These are phyloP conservation scores for Saccharomycopsis guyanensis DNA, from an alignment of 805 yeast species.

Conservation along the genomic window DNA sequence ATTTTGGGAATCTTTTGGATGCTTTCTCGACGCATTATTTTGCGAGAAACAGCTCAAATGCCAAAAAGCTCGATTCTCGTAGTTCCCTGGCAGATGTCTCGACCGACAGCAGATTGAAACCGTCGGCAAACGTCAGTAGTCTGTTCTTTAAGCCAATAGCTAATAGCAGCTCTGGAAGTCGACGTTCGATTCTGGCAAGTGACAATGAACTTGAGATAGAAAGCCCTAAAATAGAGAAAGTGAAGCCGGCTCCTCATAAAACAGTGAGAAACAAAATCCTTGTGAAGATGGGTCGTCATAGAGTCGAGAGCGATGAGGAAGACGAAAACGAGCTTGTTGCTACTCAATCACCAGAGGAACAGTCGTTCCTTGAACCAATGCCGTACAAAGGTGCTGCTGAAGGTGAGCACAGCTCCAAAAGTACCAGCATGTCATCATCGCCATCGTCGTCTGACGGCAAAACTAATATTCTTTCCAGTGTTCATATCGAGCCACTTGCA, in stretches of 20 bases:
- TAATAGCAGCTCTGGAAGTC: background rate
- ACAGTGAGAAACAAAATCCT: background rate
- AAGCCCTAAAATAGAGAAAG: background rate
- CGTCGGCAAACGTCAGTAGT: background rate
- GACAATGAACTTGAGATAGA: background rate
- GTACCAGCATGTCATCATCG: background rate
- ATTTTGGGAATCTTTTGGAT: background rate
- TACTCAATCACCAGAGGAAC: too few species aligned
- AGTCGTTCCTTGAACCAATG: background rate
- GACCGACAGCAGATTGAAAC: background rate
- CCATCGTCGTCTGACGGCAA: background rate
- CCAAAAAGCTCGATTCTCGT: background rate
- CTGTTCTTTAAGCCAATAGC: background rate
- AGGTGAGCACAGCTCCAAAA: background rate
- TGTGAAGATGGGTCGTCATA: background rate
- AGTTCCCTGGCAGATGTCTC: background rate
- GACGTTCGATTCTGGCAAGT: background rate
- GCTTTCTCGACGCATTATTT: background rate
- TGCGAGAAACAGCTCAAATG: background rate
- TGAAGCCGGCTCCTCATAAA: too few species aligned
- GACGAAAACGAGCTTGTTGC: background rate
- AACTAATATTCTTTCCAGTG: background rate
- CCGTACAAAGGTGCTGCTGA: background rate
- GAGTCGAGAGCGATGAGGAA: background rate
- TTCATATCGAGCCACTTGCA: conserved; percentile 5